Evolutionary conservation across 345 rosid species (phyloP).

Genomic region (Salix caprea): DNA sequence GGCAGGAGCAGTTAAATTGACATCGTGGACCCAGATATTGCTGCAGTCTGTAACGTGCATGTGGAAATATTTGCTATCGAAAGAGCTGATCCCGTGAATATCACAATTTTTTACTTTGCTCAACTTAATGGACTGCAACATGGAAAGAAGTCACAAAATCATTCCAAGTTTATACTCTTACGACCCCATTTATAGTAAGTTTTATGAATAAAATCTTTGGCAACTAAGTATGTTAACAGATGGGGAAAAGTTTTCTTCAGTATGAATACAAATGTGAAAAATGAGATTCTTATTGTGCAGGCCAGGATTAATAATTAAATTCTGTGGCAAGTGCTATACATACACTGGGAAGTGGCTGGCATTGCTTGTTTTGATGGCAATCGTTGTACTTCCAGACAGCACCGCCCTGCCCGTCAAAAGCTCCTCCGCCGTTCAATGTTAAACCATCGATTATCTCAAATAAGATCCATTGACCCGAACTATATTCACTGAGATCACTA

Average conservation of each 20-base stretch:
- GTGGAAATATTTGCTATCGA: slow-evolving; percentile 76
- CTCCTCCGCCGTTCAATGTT: slow-evolving; percentile 48
- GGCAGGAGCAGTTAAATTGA: slow-evolving; percentile 70
- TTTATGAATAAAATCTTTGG: no score
- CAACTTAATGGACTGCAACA: slow-evolving; percentile 39
- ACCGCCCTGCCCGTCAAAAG: slow-evolving; percentile 61
- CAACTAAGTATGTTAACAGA: no score
- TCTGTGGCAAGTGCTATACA: background rate
- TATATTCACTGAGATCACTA: slow-evolving; percentile 26
- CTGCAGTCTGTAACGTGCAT: slow-evolving; percentile 63
- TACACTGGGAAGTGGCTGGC: slow-evolving; percentile 49
- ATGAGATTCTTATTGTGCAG: no score
- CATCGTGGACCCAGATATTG: slow-evolving; percentile 41
- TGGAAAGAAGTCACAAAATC: background rate
- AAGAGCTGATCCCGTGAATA: slow-evolving; percentile 48
- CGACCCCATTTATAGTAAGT: no score
- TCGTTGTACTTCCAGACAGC: slow-evolving; percentile 39
- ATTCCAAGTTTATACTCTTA: no score
- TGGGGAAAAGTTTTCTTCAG: no score
- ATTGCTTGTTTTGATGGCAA: slow-evolving; percentile 24
- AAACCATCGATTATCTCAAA: slow-evolving; percentile 45
- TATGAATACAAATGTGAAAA: no score
- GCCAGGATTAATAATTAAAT: no score
- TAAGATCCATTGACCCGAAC: slow-evolving; percentile 36
- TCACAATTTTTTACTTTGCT: slow-evolving; percentile 43